Conservation (phyloP, 1,139 yeast genomes). For the Geotrichum klebahnii region DNA sequence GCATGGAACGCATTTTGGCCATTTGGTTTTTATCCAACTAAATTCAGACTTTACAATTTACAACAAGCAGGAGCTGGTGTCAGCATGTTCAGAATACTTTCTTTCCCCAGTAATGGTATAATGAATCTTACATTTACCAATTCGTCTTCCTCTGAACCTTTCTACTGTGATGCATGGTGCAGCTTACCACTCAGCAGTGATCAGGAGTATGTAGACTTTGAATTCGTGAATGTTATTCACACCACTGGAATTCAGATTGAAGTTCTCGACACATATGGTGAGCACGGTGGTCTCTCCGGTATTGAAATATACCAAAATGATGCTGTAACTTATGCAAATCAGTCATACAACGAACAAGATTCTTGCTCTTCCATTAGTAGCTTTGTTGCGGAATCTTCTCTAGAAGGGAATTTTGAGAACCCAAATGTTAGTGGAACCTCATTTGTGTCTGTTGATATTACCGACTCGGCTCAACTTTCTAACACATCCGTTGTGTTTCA, state of each 20-base stretch:
- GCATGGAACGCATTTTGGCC: constrained; percentile 66
- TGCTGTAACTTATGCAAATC: constrained; percentile 64
- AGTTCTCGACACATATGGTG: constrained; percentile 65
- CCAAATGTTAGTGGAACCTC: constrained; percentile 28
- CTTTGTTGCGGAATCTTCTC: neutral
- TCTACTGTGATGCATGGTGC: constrained; percentile 80
- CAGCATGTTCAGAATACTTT: constrained; percentile 63
- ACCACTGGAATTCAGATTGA: constrained; percentile 62
- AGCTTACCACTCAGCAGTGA: constrained; percentile 52
- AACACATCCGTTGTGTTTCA: constrained; percentile 54
- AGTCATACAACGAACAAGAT: constrained; percentile 63
- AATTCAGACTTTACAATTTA: constrained; percentile 64
- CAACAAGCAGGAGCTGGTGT: constrained; percentile 51
- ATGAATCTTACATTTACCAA: constrained; percentile 87
- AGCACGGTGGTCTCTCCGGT: constrained; percentile 64
- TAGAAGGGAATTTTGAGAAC: constrained; percentile 25
- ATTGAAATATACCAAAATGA: constrained; percentile 64
- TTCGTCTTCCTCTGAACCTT: constrained; percentile 50
- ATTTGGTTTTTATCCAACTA: constrained; percentile 59
- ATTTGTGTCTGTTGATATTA: constrained; percentile 41
- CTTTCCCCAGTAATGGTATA: constrained; percentile 79
- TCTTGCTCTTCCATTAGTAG: constrained; percentile 35
- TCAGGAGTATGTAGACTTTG: constrained; percentile 67
- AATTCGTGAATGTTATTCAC: constrained; percentile 66
- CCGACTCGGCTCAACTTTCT: constrained; percentile 36